Evolutionary conservation across 208 protist genomes (phyloP), one percentile per base, ranked within the genome.

Genomic region (Vickermania spadyakhi): DNA sequence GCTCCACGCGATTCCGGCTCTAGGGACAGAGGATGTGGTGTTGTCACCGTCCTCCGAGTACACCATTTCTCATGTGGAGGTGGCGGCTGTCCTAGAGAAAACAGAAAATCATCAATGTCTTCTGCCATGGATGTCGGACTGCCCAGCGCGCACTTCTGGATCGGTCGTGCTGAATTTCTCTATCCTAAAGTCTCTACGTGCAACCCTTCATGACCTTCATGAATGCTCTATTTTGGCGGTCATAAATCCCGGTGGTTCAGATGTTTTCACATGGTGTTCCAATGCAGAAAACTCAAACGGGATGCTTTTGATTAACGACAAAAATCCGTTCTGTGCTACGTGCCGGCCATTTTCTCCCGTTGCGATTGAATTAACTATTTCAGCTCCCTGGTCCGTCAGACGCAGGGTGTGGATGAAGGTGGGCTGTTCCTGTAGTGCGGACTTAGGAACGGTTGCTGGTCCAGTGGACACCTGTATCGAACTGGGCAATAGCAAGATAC

Each of bases 51-150:
- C 81, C 2, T 77, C 81, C 3, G 89, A 93, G 54, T 89, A 87
- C 58, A 74, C 89, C 18, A 78, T 93, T 56, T 79, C 89, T 30
- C 78, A 78, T 2, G 85, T 95, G 53, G 84, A 91, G 26, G 79
- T 95, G 23, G 79, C 71, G 22, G 68, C 63, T 29, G 72, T 95
- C 41, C 68, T 78, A 11, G n/a, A n/a, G n/a, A n/a, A n/a, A n/a
- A 66, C 60, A 14, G 27, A 69, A 23, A 28, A 61, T n/a, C 49
- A 28, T 18, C 28, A 59, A 0, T 70, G 71, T 56, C 14, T 21
- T 3, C 73, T 95, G 22, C 84, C 81, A 29, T 95, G 89, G 86
- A 65, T 75, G 3, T 73, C 90, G 56, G 72, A 79, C n/a, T 82
- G 85, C 57, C 64, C 86, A 22, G 70, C 73, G 2, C 53, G 79